These are phyloP conservation scores for Trametes elegans DNA, from an alignment of 768 basidiomycete species.

Conservation along the genomic window DNA sequence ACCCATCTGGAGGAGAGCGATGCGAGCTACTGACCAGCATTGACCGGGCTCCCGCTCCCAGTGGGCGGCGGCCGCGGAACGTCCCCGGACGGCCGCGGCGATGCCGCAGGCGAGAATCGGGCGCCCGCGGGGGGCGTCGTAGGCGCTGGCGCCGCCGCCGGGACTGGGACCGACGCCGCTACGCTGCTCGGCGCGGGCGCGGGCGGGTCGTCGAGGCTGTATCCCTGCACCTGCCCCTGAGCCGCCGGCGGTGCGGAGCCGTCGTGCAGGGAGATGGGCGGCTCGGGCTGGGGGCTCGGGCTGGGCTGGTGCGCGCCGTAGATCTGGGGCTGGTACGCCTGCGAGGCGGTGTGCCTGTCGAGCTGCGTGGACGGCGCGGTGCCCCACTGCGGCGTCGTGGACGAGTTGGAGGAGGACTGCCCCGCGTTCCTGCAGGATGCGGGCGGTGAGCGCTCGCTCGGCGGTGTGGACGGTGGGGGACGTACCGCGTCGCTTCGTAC, in stretches of 20 bases:
- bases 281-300: not conserved
- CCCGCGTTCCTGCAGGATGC: constrained; percentile 3
- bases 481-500: constrained; percentile 49
- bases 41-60: constrained; percentile 24
- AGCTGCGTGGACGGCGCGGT: constrained; percentile 10
- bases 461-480: no score
- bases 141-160: not conserved
- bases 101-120: constrained; percentile 7
- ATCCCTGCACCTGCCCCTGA: constrained; percentile 17
- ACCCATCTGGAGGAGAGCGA: not conserved
- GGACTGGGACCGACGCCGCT: not conserved
- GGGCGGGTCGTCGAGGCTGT: constrained; percentile 19
- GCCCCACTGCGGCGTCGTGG: constrained; percentile 20
- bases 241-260: not conserved
- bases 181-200: not conserved
- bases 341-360: constrained; percentile 27
- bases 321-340: constrained; percentile 24
- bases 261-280: not conserved
- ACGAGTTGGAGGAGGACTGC: constrained; percentile 1
- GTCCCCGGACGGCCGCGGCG: constrained; percentile 21
- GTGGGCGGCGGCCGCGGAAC: constrained; percentile 26
- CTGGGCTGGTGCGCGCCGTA: constrained; percentile 14
- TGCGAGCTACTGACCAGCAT: constrained; percentile 22
- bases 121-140: constrained; percentile 1
- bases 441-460: not conserved